Base-by-base conservation (phyloP, 768 basidiomycete genomes). In the Phaeotremella fagi region DNA sequence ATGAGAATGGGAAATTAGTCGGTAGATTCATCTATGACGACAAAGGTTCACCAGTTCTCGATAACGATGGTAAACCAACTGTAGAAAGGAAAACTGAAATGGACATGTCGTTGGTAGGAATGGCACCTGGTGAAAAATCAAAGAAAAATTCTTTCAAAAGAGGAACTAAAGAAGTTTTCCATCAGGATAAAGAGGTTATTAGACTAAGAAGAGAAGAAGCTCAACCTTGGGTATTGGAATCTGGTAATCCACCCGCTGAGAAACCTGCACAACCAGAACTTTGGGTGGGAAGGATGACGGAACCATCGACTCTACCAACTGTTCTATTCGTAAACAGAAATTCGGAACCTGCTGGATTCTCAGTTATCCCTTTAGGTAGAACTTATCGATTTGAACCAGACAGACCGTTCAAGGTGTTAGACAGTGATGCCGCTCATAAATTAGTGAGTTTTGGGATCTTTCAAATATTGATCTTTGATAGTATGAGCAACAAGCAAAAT, bases 271-370 rank as follows among this genome's bases (percentile, higher is more conserved):
- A 51, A 29, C 65, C 62, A 4, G 68, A 70, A 52, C 50, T 61
- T 28, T 70, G 68, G 68, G 66, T 70, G 1, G 68, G 68, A n/a
- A 59, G 64, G 37, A 63, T 67, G 50, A 43, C 55, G 23, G 65
- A 67, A 33, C 50, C 60, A 6, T 45, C 43, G n/a, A 38, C 55
- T 2, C 44, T 65, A 22, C 65, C 68, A 4, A 65, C 52, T 12
- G 68, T 67, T 1, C 50, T 70, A 36, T 55, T 70, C 31, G 55
- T 70, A 16, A 64, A 61, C 47, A 16, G n/a, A 18, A 64, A 67
- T 45, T 65, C 65, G 14, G 59, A 43, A n/a, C 53, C 45, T 6
- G 57, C 59, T 26, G 65, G 62, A 20, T 70, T 67, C 54, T 35
- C 57, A 28, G 65, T 70, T 23, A 47, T 70, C 2, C 65, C 66